Evolutionary conservation across 1,139 yeast species (phyloP), one percentile per base, ranked within the genome.

Genomic region (Chernovozyma sophiae-reginae): DNA sequence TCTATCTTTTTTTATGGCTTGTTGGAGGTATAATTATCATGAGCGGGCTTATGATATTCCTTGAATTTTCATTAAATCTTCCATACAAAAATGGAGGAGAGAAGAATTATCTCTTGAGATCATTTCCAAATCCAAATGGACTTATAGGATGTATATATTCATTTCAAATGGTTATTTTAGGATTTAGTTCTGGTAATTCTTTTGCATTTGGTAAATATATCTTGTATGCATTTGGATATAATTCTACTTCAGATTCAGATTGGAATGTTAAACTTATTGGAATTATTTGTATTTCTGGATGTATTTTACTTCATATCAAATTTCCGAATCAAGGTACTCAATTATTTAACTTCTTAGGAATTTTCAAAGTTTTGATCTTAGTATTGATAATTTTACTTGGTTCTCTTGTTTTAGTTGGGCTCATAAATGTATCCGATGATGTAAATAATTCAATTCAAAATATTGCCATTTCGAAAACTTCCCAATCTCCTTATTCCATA

Each of bases 121-220:
- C 69, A 1, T 70, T 63, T 43, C 53, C 55, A 16, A 38, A 43
- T 6, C 72, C 72, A 15, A 51, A 51, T 31, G 68, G 72, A 4
- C 48, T 69, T 15, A 55, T 58, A 32, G 74, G 74, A 3, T 65
- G 72, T 43, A 55, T 69, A 1, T 72, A 72, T 46, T 64, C 77
- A 6, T 70, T 72, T 40, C 72, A 67, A 38, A 71, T 72, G 39
- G 76, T 72, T 4, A 40, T 71, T 12, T 51, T 72, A 11, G 78
- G 78, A 1, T 72, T 72, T 45, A 67, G 74, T 43, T 66, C 76
- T 1, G 78, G 77, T 2, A 72, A 72, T 43, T 64, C 76, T 7
- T 72, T 62, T 53, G 77, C 78, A 0, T 71, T 72, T 50, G 78
- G 78, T 4, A 69, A 70, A 46, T 72, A 72, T 49, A 49, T 72